These are phyloP conservation scores for Fusarium gaditjirri DNA, from an alignment of 2,329 filamentous ascomycete genomes.

Conservation along the genomic window DNA sequence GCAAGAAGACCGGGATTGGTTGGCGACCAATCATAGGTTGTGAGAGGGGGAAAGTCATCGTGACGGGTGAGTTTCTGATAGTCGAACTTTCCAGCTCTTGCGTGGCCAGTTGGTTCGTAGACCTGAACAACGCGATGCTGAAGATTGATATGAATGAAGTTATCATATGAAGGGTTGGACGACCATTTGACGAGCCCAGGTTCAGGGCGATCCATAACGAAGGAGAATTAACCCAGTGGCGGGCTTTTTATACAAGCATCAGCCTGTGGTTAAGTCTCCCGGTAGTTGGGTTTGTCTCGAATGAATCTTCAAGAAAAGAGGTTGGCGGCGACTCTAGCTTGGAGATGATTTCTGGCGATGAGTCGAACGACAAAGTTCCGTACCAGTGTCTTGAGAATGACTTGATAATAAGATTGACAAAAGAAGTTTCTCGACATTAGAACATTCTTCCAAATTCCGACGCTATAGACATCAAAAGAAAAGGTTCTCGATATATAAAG, in stretches of 20 bases:
- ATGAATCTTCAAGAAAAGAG: not conserved
- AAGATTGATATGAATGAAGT: constrained; percentile 73
- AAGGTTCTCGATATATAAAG: not conserved
- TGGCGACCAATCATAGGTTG: constrained; percentile 75
- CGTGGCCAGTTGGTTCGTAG: constrained; percentile 70
- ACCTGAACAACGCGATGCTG: constrained; percentile 71
- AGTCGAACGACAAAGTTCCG: constrained; percentile 3
- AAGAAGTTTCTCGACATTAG: not conserved
- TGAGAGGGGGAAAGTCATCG: constrained; percentile 71
- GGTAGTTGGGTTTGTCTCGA: not conserved
- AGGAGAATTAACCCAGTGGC: not conserved
- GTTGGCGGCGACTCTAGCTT: constrained; percentile 3
- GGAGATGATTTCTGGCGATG: not conserved
- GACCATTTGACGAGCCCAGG: constrained; percentile 75
- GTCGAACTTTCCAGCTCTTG: constrained; percentile 66
- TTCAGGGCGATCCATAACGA: constrained; percentile 67
- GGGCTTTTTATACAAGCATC: not conserved
- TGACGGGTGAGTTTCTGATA: constrained; percentile 67
- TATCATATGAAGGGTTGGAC: constrained; percentile 66
- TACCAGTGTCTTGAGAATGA: not conserved
- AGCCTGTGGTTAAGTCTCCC: not conserved
- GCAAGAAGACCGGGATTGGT: constrained; percentile 73
- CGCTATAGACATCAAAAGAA: constrained; percentile 19
- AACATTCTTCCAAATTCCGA: not conserved
- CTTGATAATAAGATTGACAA: not conserved